Evolutionary conservation across 2,329 filamentous ascomycete genomes (phyloP).

Genomic region (Microsporum audouinii): DNA sequence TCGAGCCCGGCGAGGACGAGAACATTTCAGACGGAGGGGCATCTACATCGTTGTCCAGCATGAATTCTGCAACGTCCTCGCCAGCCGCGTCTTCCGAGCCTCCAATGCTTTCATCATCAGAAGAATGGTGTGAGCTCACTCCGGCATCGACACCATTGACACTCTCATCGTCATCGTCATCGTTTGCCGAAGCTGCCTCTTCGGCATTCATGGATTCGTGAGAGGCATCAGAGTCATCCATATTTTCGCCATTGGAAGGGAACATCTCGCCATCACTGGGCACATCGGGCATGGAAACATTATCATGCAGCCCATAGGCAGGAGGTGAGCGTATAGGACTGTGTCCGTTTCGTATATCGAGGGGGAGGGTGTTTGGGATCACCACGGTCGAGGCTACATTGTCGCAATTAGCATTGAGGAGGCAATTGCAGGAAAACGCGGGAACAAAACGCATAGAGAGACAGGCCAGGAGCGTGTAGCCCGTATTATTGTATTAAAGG

Average conservation of each 20-base stretch:
- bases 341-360: slow-evolving; percentile 25
- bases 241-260: not conserved
- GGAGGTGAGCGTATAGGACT: slow-evolving; percentile 6
- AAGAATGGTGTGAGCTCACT: slow-evolving; percentile 36
- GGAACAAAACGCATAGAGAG: slow-evolving; percentile 15
- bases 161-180: not conserved
- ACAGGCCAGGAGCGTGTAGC: slow-evolving; percentile 27
- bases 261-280: not conserved
- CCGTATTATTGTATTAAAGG: slow-evolving; percentile 14
- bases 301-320: slow-evolving; percentile 4
- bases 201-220: slow-evolving; percentile 5
- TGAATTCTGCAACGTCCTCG: slow-evolving; percentile 57
- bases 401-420: slow-evolving; percentile 33
- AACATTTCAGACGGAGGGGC: slow-evolving; percentile 4
- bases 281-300: slow-evolving; percentile 5
- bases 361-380: slow-evolving; percentile 32
- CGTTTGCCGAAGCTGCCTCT: slow-evolving; percentile 14
- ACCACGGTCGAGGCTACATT: slow-evolving; percentile 35
- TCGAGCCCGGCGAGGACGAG: slow-evolving; percentile 45
- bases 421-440: slow-evolving; percentile 6
- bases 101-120: slow-evolving; percentile 35
- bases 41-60: slow-evolving; percentile 44
- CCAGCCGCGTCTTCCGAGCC: slow-evolving; percentile 44
- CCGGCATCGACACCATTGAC: slow-evolving; percentile 5
- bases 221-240: slow-evolving; percentile 5